Percentiles rank a stretch among this genome's conserved stretches.
Evolutionary conservation across 441 rosid species (phyloP).

Genomic region (Bruguiera hainesii): DNA sequence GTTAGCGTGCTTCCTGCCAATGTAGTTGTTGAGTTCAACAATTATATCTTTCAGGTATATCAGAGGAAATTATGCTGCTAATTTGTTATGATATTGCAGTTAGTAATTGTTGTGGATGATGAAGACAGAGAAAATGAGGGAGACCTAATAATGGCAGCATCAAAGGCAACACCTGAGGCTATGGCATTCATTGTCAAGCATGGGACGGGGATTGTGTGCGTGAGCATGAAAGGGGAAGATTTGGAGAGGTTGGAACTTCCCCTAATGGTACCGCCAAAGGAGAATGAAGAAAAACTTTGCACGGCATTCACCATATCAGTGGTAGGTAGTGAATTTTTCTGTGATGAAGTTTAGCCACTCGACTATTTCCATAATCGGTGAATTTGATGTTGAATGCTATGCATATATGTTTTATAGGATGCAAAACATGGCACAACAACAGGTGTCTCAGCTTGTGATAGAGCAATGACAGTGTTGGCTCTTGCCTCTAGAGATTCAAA

Average conservation of each 20-base stretch:
- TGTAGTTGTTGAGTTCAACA: slow-evolving; percentile 1
- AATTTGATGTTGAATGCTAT: no score
- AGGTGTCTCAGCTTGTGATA: slow-evolving; percentile 77
- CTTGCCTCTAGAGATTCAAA: slow-evolving; percentile 74
- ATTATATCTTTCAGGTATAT: not conserved
- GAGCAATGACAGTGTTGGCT: slow-evolving; percentile 63
- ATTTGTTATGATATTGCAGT: slow-evolving; percentile 37
- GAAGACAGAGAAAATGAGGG: slow-evolving; percentile 97
- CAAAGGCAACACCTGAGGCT: slow-evolving; percentile 79
- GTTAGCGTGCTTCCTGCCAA: slow-evolving; percentile 31
- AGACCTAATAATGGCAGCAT: slow-evolving; percentile 85
- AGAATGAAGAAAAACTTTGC: slow-evolving; percentile 73
- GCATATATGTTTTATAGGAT: slow-evolving; percentile 44
- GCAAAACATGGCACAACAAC: slow-evolving; percentile 84
- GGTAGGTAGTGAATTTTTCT: slow-evolving; percentile 35
- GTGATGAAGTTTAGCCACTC: not conserved
- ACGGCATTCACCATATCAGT: slow-evolving; percentile 89
- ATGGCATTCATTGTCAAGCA: slow-evolving; percentile 94
- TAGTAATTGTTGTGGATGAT: slow-evolving; percentile 82
- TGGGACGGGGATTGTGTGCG: slow-evolving; percentile 91
- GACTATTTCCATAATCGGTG: not conserved
- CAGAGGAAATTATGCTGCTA: slow-evolving; percentile 6
- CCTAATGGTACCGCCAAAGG: slow-evolving; percentile 65
- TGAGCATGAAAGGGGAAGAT: slow-evolving; percentile 78
- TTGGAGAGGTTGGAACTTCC: slow-evolving; percentile 81